These are phyloP conservation scores for Cymodocea nodosa DNA, from an alignment of 116 monocot species.

Conservation along the genomic window DNA sequence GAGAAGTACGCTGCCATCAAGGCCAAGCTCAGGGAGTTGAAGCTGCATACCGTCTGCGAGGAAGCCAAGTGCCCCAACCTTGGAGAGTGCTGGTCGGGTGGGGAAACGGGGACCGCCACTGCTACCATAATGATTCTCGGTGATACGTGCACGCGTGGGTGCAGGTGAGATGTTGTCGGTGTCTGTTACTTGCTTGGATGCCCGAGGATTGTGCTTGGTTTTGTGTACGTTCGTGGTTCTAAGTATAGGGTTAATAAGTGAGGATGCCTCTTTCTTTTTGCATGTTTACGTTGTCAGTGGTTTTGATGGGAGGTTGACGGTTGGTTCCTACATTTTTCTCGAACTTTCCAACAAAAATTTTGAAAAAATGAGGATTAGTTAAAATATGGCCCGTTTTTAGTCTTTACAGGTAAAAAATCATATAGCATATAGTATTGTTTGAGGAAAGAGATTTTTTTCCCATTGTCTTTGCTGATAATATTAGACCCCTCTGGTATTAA, in stretches of 20 bases:
- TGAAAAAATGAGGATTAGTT: no score
- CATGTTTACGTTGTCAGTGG: no score
- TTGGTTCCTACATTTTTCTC: no score
- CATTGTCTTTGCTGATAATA: neutral
- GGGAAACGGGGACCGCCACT: constrained; percentile 91
- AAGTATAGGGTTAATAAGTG: no score
- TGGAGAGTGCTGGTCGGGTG: constrained; percentile 95
- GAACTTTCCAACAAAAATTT: no score
- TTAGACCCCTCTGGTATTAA: no score
- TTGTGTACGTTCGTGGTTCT: neutral
- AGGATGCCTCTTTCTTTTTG: no score
- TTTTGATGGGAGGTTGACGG: no score
- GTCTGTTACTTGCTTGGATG: no score
- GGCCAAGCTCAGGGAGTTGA: constrained; percentile 75
- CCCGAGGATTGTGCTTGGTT: neutral
- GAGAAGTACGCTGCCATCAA: constrained; percentile 80
- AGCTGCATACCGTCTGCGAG: constrained; percentile 93
- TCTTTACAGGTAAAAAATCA: no score
- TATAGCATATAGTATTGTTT: neutral
- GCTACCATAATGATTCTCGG: constrained; percentile 98
- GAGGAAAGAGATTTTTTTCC: neutral
- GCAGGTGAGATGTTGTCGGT: constrained; percentile 26
- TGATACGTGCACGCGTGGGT: constrained; percentile 80
- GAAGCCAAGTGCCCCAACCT: constrained; percentile 90
- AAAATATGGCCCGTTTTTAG: no score